Base-by-base conservation (phyloP, 352 stramenopile species). In the Pythium diclinum region DNA sequence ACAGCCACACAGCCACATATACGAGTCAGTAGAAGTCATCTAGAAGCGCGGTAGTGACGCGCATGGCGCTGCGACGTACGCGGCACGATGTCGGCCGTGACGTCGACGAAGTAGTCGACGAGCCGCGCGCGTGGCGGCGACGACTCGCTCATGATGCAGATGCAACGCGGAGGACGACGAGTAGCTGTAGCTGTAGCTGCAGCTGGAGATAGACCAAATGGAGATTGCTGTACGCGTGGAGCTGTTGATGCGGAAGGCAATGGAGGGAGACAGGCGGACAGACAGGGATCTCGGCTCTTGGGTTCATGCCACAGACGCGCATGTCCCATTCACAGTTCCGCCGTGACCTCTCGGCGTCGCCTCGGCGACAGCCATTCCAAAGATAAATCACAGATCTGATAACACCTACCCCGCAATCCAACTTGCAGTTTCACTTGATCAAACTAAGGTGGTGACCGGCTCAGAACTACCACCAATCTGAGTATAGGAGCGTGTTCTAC, bases 71-170 rank as follows among this genome's bases (percentile, higher is more conserved):
- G 9, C 17, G 17, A 63, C 68, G 56, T 56, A 75, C 69, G 54
- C n/a, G 48, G 17, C 36, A 65, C 21, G 34, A 74, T 68, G 48
- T 84, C 76, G 13, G 81, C 81, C 13, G 75, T 76, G 46, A 89
- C 81, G 59, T 91, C 81, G 33, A 92, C 72, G 62, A 89, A 89
- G 71, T 92, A 92, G 72, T 92, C 81, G 30, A 85, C 77, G 33
- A 92, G 78, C 51, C 81, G 79, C 59, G 57, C 42, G 52, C 63
- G 59, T 14, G 48, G 33, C 21, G 59, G 59, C 23, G 32, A 8
- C 3, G 32, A 46, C 34, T 38, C 58, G 44, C 3, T 28, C 16
- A 28, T 47, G 25, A 49, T 11, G 21, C 5, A 6, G 21, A 46
- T 14, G 10, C 11, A 16, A 16, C 16, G 38, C 38, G 14, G 5